Conservation (phyloP, 75 land plant species). For the Larix kaempferi region DNA sequence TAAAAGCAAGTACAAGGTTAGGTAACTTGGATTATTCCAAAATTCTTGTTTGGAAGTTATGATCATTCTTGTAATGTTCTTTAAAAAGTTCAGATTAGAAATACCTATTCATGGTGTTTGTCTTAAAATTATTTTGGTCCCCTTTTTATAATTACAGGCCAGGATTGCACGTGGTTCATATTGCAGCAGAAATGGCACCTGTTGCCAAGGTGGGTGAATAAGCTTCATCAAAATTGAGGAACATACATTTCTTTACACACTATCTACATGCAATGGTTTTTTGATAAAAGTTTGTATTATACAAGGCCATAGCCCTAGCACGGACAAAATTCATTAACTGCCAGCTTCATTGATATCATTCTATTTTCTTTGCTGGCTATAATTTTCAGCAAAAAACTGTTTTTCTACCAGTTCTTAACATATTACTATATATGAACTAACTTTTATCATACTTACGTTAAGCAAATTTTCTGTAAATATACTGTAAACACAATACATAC, state of each 20-base stretch:
- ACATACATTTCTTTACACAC: background rate
- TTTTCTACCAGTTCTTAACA: too few relatives aligned
- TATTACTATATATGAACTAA: too few relatives aligned
- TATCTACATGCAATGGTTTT: background rate
- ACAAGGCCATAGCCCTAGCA: too few relatives aligned
- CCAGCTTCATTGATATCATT: too few relatives aligned
- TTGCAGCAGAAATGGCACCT: slow-evolving; percentile 99
- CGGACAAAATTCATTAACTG: too few relatives aligned
- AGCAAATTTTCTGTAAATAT: too few relatives aligned
- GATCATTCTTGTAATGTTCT: background rate
- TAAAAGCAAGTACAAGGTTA: slow-evolving; percentile 55
- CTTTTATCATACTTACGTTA: too few relatives aligned
- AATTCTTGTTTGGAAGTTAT: background rate
- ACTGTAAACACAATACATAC: too few relatives aligned
- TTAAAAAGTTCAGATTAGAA: background rate
- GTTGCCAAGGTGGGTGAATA: slow-evolving; percentile 71
- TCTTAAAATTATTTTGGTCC: background rate
- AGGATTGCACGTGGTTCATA: slow-evolving; percentile 79
- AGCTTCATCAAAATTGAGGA: background rate
- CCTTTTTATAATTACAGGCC: slow-evolving; percentile 40
- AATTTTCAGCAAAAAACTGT: too few relatives aligned
- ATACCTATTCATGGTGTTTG: background rate
- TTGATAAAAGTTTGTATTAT: too few relatives aligned
- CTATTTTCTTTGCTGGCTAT: too few relatives aligned
- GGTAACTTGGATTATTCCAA: background rate